Base-by-base conservation (phyloP, 164 flowering plant genomes). In the Akebia trifoliata region DNA sequence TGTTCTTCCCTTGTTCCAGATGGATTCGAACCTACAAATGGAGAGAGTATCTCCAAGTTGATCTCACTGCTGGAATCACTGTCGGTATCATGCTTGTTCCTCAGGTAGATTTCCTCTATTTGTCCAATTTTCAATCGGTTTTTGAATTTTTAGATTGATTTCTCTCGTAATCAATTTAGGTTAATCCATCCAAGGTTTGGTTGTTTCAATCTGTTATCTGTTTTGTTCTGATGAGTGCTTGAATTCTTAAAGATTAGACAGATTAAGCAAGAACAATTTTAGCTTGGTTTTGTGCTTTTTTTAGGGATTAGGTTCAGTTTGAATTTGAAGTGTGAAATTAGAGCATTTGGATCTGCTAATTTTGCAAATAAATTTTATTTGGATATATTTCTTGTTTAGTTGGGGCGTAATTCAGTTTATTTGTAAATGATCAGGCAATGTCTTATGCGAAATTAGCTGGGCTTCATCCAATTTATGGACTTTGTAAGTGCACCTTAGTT, bases 361-460 rank as follows among this genome's bases (percentile, higher is more conserved):
- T 8, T n/a, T 7, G 18, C 30, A 8, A 8, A 42, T 21, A 8
- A 1, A 11, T 48, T 59, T 54, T 37, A 14, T 0, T 26, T 25
- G 4, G 31, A 54, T 12, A 31, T 18, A 5, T 31, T 36, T 5
- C 37, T 26, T 49, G 15, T 3, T 29, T 40, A 31, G 21, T 42
- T 36, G 17, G 12, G 21, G 29, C 43, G 29, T 30, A 43, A 8
- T 12, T 43, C 12, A 26, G 12, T 29, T 62, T 17, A 2, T 0
- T 44, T 46, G 15, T 67, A 37, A 45, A 42, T 79, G 53, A 43
- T 20, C 95, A 90, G 97, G 72, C 90, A 29, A 93, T 90, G 99
- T 93, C 99, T n/a, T 93, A 93, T 62, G 99, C 97, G 66, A 93
- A 81, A 76, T 72, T 93, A 70, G 97, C 99, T 61, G 99, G 99